Conservation (phyloP, 2,329 filamentous ascomycete species). For the Colletotrichum higginsianum region DNA sequence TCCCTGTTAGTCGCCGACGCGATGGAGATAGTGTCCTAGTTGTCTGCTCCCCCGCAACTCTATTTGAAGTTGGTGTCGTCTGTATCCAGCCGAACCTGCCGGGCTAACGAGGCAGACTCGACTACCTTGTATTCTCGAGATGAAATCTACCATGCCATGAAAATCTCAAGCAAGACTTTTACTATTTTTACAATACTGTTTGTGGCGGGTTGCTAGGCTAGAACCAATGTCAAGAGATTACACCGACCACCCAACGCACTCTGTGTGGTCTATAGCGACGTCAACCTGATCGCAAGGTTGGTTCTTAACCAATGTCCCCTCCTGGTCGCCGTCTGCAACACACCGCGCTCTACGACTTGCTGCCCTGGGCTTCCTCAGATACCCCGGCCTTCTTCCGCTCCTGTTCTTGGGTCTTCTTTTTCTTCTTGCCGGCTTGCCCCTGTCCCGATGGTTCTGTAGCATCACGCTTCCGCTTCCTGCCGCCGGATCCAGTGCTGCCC, state of each 20-base stretch:
- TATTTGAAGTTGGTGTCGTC: neutral
- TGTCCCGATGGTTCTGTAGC: neutral
- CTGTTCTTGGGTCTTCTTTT: conserved; percentile 11
- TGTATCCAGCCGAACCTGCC: neutral
- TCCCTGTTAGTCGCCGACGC: conserved; percentile 5
- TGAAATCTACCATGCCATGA: neutral
- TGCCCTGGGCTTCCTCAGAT: conserved; percentile 48
- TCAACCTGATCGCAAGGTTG: neutral
- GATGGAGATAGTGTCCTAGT: neutral
- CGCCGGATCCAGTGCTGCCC: neutral
- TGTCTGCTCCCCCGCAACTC: neutral
- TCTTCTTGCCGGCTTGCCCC: conserved; percentile 5
- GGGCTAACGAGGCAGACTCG: too few relatives aligned
- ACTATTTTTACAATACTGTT: neutral
- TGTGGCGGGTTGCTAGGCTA: neutral
- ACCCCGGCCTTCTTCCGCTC: conserved; percentile 48
- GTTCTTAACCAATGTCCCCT: neutral
- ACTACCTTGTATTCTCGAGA: neutral
- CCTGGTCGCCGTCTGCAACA: neutral
- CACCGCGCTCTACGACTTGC: neutral
- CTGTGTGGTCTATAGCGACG: neutral
- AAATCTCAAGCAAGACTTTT: neutral
- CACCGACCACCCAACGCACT: neutral
- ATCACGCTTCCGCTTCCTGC: conserved; percentile 26
- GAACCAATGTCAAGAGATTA: neutral